Conservation (phyloP, 805 yeast genomes). For the Kodamaea leandrae region DNA sequence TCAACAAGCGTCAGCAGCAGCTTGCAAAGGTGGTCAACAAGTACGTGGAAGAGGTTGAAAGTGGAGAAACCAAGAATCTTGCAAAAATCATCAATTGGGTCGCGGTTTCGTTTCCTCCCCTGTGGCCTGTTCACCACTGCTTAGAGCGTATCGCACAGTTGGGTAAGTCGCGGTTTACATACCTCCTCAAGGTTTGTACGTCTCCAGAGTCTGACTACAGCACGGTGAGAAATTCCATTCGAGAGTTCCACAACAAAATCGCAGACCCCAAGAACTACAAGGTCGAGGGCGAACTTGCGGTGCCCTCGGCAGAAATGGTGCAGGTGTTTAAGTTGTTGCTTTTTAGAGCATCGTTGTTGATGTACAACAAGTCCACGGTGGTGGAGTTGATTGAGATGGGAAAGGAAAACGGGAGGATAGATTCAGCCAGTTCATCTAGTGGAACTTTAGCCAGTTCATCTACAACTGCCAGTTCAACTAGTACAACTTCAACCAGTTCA, state of each 20-base stretch:
- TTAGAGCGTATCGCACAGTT: constrained; percentile 51
- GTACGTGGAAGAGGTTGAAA: constrained; percentile 49
- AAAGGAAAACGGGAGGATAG: not conserved
- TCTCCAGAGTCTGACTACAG: constrained; percentile 58
- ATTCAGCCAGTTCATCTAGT: too few species aligned
- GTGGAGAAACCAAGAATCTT: constrained; percentile 37
- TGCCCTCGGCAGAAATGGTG: constrained; percentile 49
- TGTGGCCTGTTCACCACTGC: constrained; percentile 41
- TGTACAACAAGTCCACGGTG: constrained; percentile 67
- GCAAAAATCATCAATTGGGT: constrained; percentile 64
- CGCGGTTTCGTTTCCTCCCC: constrained; percentile 53
- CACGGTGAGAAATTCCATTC: constrained; percentile 58
- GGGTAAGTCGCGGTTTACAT: constrained; percentile 58
- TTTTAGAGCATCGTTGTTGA: constrained; percentile 57
- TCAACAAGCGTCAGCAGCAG: constrained; percentile 66
- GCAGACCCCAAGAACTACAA: constrained; percentile 50
- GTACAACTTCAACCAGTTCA: too few species aligned
- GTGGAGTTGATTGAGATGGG: constrained; percentile 44
- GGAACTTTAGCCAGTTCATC: too few species aligned
- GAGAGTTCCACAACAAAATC: constrained; percentile 58
- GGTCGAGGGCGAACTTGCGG: constrained; percentile 27
- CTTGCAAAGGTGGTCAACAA: constrained; percentile 50
- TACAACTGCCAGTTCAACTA: too few species aligned
- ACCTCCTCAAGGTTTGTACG: constrained; percentile 53
- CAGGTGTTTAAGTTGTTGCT: constrained; percentile 55